These are phyloP conservation scores for Cytospora piceicola DNA, from an alignment of 2,329 filamentous ascomycete genomes.

Conservation along the genomic window DNA sequence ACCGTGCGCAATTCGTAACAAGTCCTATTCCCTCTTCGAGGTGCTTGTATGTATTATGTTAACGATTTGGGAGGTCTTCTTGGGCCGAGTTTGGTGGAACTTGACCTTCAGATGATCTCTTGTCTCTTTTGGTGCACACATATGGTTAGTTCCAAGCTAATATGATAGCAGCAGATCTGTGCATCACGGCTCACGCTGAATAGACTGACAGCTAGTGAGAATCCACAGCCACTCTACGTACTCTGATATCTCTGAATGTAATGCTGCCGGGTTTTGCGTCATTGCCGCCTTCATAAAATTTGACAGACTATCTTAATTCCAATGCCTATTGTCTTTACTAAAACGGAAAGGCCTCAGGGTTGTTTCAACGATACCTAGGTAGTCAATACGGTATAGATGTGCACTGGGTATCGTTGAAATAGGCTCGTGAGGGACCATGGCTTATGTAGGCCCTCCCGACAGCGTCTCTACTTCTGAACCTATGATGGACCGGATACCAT, in stretches of 20 bases:
- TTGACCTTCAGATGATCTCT: conserved; percentile 49
- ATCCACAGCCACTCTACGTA: conserved; percentile 49
- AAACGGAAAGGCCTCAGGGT: conserved; percentile 47
- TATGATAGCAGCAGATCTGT: background rate
- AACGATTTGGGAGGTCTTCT: conserved; percentile 48
- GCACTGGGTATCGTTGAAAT: too few species aligned
- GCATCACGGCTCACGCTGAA: background rate
- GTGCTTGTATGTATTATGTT: conserved; percentile 49
- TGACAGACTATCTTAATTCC: conserved; percentile 45
- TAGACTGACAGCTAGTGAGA: conserved; percentile 44
- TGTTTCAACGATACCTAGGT: conserved; percentile 50
- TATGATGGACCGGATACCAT: too few species aligned
- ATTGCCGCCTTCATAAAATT: conserved; percentile 41
- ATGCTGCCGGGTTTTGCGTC: conserved; percentile 38
- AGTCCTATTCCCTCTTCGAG: conserved; percentile 47
- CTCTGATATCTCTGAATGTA: conserved; percentile 41
- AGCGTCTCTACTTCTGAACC: too few species aligned
- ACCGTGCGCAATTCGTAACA: conserved; percentile 51
- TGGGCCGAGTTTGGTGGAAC: conserved; percentile 47
- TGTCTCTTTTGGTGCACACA: conserved; percentile 40
- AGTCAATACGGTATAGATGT: conserved; percentile 42
- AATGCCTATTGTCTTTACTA: conserved; percentile 46
- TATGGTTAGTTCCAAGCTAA: conserved; percentile 12
- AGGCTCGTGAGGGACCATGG: too few species aligned
- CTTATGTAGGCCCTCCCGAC: too few species aligned